Conservation (phyloP, 371 early-diverging fungal genomes). For the Apophysomyces trapeziformis region DNA sequence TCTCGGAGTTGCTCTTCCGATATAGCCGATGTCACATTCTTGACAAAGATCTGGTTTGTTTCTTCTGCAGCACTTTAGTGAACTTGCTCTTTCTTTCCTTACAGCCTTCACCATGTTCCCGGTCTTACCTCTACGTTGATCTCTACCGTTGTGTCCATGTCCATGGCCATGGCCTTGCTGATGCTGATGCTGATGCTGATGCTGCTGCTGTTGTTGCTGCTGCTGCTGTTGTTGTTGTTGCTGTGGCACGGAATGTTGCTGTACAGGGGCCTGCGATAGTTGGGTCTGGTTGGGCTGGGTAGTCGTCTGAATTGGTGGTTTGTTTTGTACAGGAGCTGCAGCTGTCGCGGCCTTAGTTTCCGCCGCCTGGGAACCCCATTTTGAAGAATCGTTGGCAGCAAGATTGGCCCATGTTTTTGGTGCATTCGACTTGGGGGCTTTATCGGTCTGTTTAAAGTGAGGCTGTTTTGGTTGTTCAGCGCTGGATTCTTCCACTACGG, state of each 20-base stretch:
- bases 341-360: constrained; percentile 35
- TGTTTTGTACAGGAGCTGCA: constrained; percentile 17
- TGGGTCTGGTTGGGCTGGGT: constrained; percentile 15
- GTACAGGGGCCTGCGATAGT: constrained; percentile 13
- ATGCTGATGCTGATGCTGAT: constrained; percentile 13
- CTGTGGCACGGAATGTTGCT: constrained; percentile 1
- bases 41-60: constrained; percentile 30
- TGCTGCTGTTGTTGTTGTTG: constrained; percentile 5
- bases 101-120: constrained; percentile 1
- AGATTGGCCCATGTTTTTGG: constrained; percentile 56
- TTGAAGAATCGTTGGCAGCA: constrained; percentile 41
- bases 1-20: constrained; percentile 31
- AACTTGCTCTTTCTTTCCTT: neutral
- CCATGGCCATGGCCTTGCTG: constrained; percentile 15
- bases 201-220: constrained; percentile 17
- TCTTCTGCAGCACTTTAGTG: constrained; percentile 23
- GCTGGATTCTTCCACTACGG: constrained; percentile 34
- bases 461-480: constrained; percentile 12
- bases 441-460: constrained; percentile 42
- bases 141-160: constrained; percentile 12
- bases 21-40: constrained; percentile 26
- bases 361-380: constrained; percentile 42
- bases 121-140: constrained; percentile 14
- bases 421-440: constrained; percentile 13
- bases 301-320: neutral